phyloP scores from a whole-genome alignment of 306 rosid species.

The Vachellia collinsii region DNA sequence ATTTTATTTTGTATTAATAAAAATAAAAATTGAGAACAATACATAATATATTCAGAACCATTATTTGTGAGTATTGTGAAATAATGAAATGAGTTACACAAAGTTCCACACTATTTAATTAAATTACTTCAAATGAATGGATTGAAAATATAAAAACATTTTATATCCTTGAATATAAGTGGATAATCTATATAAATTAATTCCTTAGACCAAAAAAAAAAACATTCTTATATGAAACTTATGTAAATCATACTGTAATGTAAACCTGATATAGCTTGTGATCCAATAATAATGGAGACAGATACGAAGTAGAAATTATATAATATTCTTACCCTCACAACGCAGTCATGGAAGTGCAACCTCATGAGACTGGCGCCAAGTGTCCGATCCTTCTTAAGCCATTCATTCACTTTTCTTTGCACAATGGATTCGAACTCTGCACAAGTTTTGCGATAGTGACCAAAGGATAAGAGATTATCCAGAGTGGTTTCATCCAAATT shows the following conservation, averaged over 20 bases:
- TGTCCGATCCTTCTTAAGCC: slow-evolving; percentile 60
- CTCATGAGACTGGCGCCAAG: slow-evolving; percentile 73
- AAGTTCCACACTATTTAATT: background rate
- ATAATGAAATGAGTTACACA: too few relatives aligned
- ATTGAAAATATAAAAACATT: background rate
- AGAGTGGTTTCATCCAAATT: slow-evolving; percentile 43
- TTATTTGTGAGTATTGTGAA: too few relatives aligned
- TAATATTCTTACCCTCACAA: slow-evolving; percentile 59
- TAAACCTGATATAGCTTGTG: too few relatives aligned
- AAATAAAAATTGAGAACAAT: background rate
- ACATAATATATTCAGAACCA: background rate
- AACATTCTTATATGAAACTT: background rate
- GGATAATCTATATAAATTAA: background rate
- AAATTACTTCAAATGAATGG: background rate
- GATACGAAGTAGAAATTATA: too few relatives aligned
- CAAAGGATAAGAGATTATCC: slow-evolving; percentile 55
- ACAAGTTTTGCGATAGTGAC: slow-evolving; percentile 60
- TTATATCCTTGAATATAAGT: background rate
- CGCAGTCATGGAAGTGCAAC: slow-evolving; percentile 87
- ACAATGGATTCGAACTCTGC: slow-evolving; percentile 68
- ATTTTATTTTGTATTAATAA: background rate
- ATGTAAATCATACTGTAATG: too few relatives aligned
- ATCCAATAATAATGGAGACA: too few relatives aligned
- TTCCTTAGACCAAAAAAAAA: background rate
- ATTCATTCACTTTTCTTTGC: slow-evolving; percentile 50